A percentile compares a stretch with the other conserved stretches of the same genome.
Evolutionary conservation across 2,329 filamentous ascomycete genomes (phyloP).

Genomic region (Diaporthe sp.): DNA sequence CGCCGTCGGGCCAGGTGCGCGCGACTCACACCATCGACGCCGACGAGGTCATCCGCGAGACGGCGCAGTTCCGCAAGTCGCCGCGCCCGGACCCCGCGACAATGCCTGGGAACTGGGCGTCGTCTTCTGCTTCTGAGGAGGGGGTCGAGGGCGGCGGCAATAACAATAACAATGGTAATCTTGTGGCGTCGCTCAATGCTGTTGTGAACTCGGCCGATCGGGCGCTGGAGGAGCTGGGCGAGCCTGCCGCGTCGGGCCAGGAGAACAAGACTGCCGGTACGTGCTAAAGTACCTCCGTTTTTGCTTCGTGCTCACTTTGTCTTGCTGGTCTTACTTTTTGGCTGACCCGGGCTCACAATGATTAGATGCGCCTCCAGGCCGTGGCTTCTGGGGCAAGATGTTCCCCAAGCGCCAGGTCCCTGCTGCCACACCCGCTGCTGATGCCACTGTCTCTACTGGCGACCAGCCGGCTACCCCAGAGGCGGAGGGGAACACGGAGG

Average conservation of each 20-base stretch:
- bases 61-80: conserved; percentile 36
- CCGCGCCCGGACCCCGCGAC: conserved; percentile 30
- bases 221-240: conserved; percentile 11
- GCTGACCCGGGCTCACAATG: background rate
- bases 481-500: background rate
- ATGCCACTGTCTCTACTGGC: background rate
- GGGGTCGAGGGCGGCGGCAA: no score
- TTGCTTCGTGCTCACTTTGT: background rate
- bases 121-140: conserved; percentile 17
- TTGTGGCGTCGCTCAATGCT: conserved; percentile 18
- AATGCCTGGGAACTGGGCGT: conserved; percentile 31
- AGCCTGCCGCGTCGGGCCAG: background rate
- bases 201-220: conserved; percentile 24
- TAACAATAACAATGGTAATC: background rate
- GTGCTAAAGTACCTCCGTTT: background rate
- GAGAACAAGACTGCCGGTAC: conserved; percentile 31
- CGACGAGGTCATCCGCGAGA: conserved; percentile 31
- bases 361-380: background rate
- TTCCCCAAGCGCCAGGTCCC: conserved; percentile 24
- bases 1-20: conserved; percentile 35
- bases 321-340: background rate
- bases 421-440: background rate
- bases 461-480: background rate
- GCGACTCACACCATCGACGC: conserved; percentile 27
- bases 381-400: conserved; percentile 32